Evolutionary conservation across 78 protist genomes (phyloP).

Genomic region (Chrysochromulina tobinii): DNA sequence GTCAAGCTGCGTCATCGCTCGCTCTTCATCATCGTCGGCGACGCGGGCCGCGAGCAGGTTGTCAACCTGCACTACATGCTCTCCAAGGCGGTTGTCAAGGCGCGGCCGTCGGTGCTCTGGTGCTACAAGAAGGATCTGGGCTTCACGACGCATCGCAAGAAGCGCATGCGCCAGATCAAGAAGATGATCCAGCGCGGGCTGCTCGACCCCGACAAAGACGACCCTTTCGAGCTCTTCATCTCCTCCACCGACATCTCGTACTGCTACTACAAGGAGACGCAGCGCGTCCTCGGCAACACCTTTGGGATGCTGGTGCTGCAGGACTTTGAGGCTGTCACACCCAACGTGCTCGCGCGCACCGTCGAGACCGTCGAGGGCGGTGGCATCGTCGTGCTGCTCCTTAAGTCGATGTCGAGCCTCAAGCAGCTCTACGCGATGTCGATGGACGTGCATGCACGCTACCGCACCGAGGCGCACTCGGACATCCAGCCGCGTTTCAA

Average conservation of each 20-base stretch:
- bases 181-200: conserved; percentile 62
- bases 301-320: conserved; percentile 95
- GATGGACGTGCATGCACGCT: conserved; percentile 78
- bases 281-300: conserved; percentile 96
- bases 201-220: conserved; percentile 67
- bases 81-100: conserved; percentile 73
- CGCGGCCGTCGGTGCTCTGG: conserved; percentile 96
- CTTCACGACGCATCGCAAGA: conserved; percentile 41
- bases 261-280: conserved; percentile 93
- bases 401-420: conserved; percentile 84
- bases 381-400: conserved; percentile 78
- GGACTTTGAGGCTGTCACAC: conserved; percentile 98
- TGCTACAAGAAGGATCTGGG: conserved; percentile 93
- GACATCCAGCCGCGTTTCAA: conserved; percentile 94
- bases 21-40: conserved; percentile 94
- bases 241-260: conserved; percentile 82
- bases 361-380: conserved; percentile 99
- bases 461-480: conserved; percentile 3
- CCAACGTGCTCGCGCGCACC: conserved; percentile 97
- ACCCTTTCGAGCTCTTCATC: conserved; percentile 95
- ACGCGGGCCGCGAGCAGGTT: conserved; percentile 49
- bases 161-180: conserved; percentile 71
- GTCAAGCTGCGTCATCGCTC: conserved; percentile 81
- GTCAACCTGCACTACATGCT: conserved; percentile 95
- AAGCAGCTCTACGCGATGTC: conserved; percentile 82